Evolutionary conservation across 2,329 filamentous ascomycete genomes (phyloP).

Genomic region (Penicillium aurantiogriseum): DNA sequence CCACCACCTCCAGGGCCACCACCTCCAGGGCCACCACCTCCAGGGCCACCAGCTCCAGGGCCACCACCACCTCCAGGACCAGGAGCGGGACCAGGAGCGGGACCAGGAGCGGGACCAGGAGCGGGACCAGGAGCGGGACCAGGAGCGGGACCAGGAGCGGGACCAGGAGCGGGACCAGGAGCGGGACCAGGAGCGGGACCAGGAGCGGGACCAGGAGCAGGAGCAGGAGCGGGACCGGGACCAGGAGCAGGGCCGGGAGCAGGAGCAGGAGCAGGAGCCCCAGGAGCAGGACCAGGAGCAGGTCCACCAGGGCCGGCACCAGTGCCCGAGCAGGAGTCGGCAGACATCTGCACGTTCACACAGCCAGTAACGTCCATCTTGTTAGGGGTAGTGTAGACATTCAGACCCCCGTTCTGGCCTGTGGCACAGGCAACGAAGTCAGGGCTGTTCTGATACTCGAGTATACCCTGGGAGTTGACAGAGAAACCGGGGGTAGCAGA

Average conservation of each 20-base stretch:
- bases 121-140: no score
- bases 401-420: slow-evolving; percentile 39
- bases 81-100: no score
- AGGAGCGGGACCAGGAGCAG: neutral
- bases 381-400: slow-evolving; percentile 42
- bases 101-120: no score
- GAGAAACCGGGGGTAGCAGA: slow-evolving; percentile 55
- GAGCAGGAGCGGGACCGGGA: neutral
- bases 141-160: neutral
- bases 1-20: neutral
- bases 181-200: neutral
- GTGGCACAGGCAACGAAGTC: slow-evolving; percentile 63
- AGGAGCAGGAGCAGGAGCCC: neutral
- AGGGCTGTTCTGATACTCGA: slow-evolving; percentile 53
- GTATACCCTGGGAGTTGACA: slow-evolving; percentile 52
- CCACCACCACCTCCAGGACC: no score
- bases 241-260: neutral
- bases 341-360: slow-evolving; percentile 33
- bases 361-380: slow-evolving; percentile 35
- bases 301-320: slow-evolving; percentile 5
- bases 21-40: neutral
- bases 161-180: neutral
- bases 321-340: slow-evolving; percentile 37
- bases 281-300: neutral
- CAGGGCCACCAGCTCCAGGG: neutral